Percentiles rank a stretch among this genome's conserved stretches.
Conservation (phyloP, 1,284 basidiomycete genomes). For the Cryptococcus sp. region DNA sequence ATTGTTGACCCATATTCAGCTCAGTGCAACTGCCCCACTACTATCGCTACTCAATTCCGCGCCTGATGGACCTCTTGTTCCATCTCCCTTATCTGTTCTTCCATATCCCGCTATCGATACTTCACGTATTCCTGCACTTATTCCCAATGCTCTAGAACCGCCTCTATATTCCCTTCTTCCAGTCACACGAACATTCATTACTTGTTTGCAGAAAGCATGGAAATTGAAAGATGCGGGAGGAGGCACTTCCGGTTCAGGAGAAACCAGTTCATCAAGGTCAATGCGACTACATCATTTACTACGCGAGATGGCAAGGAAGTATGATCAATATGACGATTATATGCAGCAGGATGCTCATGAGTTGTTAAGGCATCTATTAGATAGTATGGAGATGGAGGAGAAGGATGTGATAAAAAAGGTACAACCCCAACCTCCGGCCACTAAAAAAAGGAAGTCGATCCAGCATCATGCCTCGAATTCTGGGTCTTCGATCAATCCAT, state of each 20-base stretch:
- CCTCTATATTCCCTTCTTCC: conserved; percentile 39
- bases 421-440: conserved; percentile 13
- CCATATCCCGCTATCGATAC: conserved; percentile 24
- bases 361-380: conserved; percentile 78
- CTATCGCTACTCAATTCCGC: conserved; percentile 28
- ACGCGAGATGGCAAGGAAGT: conserved; percentile 68
- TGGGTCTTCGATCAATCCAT: conserved; percentile 13
- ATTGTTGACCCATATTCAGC: conserved; percentile 9
- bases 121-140: conserved; percentile 36
- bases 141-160: conserved; percentile 38
- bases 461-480: conserved; percentile 4
- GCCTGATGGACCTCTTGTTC: conserved; percentile 19
- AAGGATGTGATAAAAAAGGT: conserved; percentile 62
- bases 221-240: conserved; percentile 43
- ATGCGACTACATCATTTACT: conserved; percentile 56
- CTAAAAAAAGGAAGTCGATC: conserved; percentile 1
- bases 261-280: conserved; percentile 20
- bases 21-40: conserved; percentile 33
- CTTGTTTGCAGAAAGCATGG: conserved; percentile 39
- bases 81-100: conserved; percentile 16
- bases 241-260: conserved; percentile 25
- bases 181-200: conserved; percentile 41
- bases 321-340: conserved; percentile 82
- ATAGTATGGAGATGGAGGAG: conserved; percentile 94
- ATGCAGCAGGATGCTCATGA: conserved; percentile 91